Conservation (phyloP, 2,329 filamentous ascomycete species). For the Aspergillus clavatus region DNA sequence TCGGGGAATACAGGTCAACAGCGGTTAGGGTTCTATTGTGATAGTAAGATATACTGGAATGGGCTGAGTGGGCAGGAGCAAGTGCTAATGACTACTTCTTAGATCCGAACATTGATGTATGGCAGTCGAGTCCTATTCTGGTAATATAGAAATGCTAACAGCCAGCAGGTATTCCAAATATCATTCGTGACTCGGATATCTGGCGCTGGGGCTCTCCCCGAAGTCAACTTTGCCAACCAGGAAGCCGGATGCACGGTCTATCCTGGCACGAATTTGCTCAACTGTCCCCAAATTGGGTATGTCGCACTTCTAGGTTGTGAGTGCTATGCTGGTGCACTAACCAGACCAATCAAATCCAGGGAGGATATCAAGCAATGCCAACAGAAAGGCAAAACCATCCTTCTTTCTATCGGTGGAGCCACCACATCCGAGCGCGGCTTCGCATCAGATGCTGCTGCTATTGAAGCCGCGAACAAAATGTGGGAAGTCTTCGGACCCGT, state of each 20-base stretch:
- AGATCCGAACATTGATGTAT: neutral
- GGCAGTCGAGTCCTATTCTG: neutral
- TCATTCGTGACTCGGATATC: conserved; percentile 59
- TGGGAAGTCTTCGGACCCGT: conserved; percentile 68
- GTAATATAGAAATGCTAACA: conserved; percentile 25
- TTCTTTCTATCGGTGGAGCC: conserved; percentile 68
- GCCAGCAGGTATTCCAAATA: conserved; percentile 55
- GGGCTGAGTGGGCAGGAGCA: neutral
- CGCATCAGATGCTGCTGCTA: conserved; percentile 47
- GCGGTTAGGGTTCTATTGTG: conserved; percentile 55
- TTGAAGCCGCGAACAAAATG: conserved; percentile 55
- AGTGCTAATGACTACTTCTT: neutral
- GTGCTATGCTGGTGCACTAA: neutral
- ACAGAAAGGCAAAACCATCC: conserved; percentile 61
- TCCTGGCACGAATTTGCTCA: conserved; percentile 51
- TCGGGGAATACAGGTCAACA: conserved; percentile 50
- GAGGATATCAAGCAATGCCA: conserved; percentile 57
- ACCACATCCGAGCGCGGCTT: conserved; percentile 67
- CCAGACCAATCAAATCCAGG: conserved; percentile 16
- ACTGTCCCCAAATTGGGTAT: conserved; percentile 62
- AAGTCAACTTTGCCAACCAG: conserved; percentile 61
- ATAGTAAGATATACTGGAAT: conserved; percentile 42
- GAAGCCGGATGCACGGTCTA: conserved; percentile 59
- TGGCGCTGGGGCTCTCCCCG: conserved; percentile 45
- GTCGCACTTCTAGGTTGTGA: conserved; percentile 21